Conservation (phyloP, 73 alveolate species). For the Tetrahymena malaccensis region DNA sequence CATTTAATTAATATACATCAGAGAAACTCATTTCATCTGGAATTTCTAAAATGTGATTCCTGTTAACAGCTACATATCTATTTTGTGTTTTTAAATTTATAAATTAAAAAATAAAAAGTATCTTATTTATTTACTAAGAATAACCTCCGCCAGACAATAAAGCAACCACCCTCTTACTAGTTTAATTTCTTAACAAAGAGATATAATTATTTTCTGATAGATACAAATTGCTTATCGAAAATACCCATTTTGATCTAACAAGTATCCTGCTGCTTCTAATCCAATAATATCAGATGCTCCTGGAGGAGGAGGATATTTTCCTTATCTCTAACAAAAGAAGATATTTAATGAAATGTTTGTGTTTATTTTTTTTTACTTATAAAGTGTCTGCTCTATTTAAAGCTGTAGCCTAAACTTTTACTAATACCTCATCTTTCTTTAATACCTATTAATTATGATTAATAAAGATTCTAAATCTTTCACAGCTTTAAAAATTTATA, state of each 20-base stretch:
- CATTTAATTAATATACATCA: neutral
- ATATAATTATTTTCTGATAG: neutral
- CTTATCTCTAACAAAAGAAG: conserved; percentile 28
- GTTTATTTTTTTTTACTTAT: neutral
- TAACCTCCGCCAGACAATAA: conserved; percentile 74
- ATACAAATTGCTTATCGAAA: neutral
- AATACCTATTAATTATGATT: neutral
- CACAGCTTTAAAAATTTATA: neutral
- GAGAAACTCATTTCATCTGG: conserved; percentile 46
- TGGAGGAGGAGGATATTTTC: conserved; percentile 67
- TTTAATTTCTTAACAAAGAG: neutral
- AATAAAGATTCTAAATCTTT: neutral
- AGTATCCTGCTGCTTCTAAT: conserved; percentile 62
- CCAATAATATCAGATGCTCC: conserved; percentile 65
- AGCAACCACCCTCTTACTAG: conserved; percentile 46
- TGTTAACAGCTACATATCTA: conserved; percentile 38
- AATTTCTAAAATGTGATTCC: conserved; percentile 36
- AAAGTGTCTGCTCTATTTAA: conserved; percentile 74
- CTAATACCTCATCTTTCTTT: conserved; percentile 32
- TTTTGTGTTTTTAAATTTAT: neutral
- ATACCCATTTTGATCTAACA: conserved; percentile 6
- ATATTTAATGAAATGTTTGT: neutral
- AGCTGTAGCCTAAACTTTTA: conserved; percentile 61
- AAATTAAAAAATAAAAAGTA: neutral
- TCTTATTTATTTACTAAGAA: conserved; percentile 23